phyloP scores from a whole-genome alignment of 2,329 filamentous ascomycete genomes.

The Sporothrix pseudoabietina region DNA sequence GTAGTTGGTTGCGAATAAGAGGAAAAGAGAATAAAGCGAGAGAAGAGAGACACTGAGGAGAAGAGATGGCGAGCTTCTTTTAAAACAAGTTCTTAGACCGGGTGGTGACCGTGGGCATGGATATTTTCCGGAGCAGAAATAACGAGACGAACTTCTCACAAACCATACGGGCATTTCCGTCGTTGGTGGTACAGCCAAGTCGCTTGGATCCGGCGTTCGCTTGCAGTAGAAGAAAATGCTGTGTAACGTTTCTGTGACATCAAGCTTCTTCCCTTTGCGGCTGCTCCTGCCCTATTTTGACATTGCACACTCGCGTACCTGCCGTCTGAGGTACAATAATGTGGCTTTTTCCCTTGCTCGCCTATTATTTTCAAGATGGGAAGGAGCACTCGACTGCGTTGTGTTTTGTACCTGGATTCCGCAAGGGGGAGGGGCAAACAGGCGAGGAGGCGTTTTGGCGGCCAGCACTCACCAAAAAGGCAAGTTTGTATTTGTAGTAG shows the following conservation, averaged over 20 bases:
- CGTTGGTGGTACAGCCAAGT: constrained; percentile 21
- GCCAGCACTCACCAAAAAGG: not conserved
- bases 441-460: not conserved
- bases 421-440: not conserved
- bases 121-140: not conserved
- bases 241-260: not conserved
- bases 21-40: not conserved
- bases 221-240: not conserved
- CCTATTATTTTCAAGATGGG: not conserved
- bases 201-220: constrained; percentile 14
- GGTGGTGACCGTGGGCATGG: not conserved
- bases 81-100: not conserved
- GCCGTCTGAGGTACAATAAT: not conserved
- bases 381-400: not conserved
- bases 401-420: not conserved
- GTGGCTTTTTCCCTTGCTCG: not conserved
- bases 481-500: not conserved
- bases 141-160: not conserved
- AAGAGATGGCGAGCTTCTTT: not conserved
- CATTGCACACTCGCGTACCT: not conserved
- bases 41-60: not conserved
- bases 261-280: not conserved
- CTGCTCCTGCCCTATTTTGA: constrained; percentile 5
- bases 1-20: not conserved
- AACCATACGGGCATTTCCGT: not conserved